Evolutionary conservation across 2,329 filamentous ascomycete genomes (phyloP).

Genomic region (Ophiobolus disseminans): DNA sequence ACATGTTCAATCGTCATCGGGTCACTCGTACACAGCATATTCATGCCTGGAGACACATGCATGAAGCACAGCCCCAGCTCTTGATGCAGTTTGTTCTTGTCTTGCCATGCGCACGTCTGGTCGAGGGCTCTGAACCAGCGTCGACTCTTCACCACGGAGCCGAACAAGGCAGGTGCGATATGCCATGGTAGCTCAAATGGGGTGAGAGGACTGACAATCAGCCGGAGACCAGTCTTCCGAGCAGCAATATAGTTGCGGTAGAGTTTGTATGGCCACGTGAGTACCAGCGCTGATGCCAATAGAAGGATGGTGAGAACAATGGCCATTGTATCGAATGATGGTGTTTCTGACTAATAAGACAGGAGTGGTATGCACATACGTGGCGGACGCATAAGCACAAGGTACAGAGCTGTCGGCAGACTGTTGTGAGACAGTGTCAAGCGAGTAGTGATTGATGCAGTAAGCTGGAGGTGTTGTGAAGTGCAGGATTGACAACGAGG

Average conservation of each 20-base stretch:
- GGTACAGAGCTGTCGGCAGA: too few relatives aligned
- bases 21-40: conserved; percentile 25
- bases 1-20: conserved; percentile 17
- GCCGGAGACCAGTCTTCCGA: conserved; percentile 16
- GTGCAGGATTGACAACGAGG: too few relatives aligned
- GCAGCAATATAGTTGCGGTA: conserved; percentile 25
- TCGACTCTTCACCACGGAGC: conserved; percentile 4
- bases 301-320: conserved; percentile 6
- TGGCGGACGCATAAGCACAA: too few relatives aligned
- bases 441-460: too few relatives aligned
- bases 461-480: too few relatives aligned
- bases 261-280: conserved; percentile 7
- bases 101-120: conserved; percentile 22
- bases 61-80: conserved; percentile 24
- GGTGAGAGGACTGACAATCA: conserved; percentile 23
- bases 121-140: conserved; percentile 22
- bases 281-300: not conserved
- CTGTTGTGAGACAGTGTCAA: too few relatives aligned
- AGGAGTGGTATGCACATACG: too few relatives aligned
- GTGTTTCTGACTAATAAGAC: too few relatives aligned
- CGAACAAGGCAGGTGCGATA: conserved; percentile 6
- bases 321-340: conserved; percentile 7
- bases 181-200: conserved; percentile 21
- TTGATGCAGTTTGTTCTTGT: conserved; percentile 14
- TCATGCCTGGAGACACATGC: conserved; percentile 19